Evolutionary conservation across 2,329 filamentous ascomycete species (phyloP).

Genomic region (Tolypocladium sp.): DNA sequence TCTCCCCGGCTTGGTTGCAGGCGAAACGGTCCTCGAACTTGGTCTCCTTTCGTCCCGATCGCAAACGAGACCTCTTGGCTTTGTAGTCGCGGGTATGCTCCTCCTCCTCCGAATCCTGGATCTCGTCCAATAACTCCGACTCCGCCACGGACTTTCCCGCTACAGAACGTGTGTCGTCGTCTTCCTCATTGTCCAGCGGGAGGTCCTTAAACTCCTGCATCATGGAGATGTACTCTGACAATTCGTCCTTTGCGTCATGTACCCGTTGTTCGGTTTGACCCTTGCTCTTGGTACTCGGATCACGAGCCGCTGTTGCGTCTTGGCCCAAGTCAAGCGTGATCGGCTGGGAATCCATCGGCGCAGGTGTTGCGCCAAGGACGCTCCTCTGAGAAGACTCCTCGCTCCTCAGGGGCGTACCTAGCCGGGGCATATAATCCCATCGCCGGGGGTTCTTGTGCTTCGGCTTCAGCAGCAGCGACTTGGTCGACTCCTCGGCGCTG

Average conservation of each 20-base stretch:
- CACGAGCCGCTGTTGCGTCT: neutral
- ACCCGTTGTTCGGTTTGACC: neutral
- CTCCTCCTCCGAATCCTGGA: slow-evolving; percentile 1
- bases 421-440: slow-evolving; percentile 27
- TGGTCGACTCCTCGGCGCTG: slow-evolving; percentile 12
- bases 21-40: slow-evolving; percentile 40
- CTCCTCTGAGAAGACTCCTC: slow-evolving; percentile 19
- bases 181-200: slow-evolving; percentile 42
- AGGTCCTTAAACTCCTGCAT: slow-evolving; percentile 52
- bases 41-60: slow-evolving; percentile 16
- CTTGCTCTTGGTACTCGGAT: neutral
- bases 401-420: slow-evolving; percentile 25
- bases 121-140: neutral
- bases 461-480: slow-evolving; percentile 41
- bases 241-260: slow-evolving; percentile 33
- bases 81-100: neutral
- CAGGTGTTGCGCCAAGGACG: slow-evolving; percentile 10
- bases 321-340: slow-evolving; percentile 13
- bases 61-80: neutral
- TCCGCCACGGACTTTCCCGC: slow-evolving; percentile 7
- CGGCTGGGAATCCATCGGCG: slow-evolving; percentile 13
- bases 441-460: slow-evolving; percentile 25
- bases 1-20: slow-evolving; percentile 44
- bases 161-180: slow-evolving; percentile 18
- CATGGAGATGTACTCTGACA: slow-evolving; percentile 56